Evolutionary conservation across 768 basidiomycete species (phyloP).

Genomic region (Thelephora ganbajun): DNA sequence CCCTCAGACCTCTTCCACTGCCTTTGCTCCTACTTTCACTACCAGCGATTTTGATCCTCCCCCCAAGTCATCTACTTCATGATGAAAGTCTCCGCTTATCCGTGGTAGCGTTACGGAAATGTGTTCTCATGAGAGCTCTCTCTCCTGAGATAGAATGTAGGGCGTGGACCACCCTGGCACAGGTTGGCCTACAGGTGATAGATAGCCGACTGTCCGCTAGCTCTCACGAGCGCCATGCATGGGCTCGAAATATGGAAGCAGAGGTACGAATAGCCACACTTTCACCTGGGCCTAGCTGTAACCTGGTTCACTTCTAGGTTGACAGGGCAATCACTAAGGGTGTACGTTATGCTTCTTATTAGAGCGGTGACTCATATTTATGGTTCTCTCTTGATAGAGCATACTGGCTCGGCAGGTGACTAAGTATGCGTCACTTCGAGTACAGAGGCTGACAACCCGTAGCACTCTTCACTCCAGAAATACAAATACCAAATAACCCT

Average conservation of each 20-base stretch:
- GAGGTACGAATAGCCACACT: slow-evolving; percentile 31
- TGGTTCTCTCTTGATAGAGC: slow-evolving; percentile 6
- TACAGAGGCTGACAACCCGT: slow-evolving; percentile 2
- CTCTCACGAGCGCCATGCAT: slow-evolving; percentile 19
- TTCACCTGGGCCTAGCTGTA: background rate
- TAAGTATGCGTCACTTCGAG: slow-evolving; percentile 2
- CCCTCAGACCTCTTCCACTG: slow-evolving; percentile 23
- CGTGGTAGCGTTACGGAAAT: slow-evolving; percentile 38
- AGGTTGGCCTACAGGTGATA: slow-evolving; percentile 48
- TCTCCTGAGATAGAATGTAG: slow-evolving; percentile 50
- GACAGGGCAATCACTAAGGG: slow-evolving; percentile 60
- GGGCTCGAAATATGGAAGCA: slow-evolving; percentile 35
- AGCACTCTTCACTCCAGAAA: slow-evolving; percentile 54
- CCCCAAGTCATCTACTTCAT: slow-evolving; percentile 47
- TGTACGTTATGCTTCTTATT: slow-evolving; percentile 26
- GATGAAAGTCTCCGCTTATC: slow-evolving; percentile 41
- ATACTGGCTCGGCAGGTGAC: slow-evolving; percentile 45
- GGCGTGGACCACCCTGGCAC: slow-evolving; percentile 57
- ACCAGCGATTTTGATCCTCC: slow-evolving; percentile 46
- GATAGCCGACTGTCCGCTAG: slow-evolving; percentile 26
- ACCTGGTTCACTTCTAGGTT: slow-evolving; percentile 21
- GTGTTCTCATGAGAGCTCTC: slow-evolving; percentile 34
- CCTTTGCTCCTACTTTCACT: slow-evolving; percentile 44
- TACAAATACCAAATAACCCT: slow-evolving; percentile 46
- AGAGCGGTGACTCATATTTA: background rate